Conservation (phyloP, 164 flowering plant genomes). For the Euptelea pleiosperma region DNA sequence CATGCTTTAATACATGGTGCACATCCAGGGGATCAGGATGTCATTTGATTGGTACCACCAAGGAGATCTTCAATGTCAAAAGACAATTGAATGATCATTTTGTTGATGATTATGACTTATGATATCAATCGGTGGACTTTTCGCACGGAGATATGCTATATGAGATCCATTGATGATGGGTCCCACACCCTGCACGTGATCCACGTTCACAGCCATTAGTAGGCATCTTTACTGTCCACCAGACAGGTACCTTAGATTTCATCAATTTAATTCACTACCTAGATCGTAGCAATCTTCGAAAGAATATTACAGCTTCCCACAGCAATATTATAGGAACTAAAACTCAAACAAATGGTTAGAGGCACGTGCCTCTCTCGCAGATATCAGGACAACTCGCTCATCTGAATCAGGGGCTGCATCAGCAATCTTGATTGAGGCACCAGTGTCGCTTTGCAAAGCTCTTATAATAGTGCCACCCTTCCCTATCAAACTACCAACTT, state of each 20-base stretch:
- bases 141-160: too few species aligned
- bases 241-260: neutral
- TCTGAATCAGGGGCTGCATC: conserved; percentile 47
- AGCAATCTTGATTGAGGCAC: conserved; percentile 50
- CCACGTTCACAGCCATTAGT: too few species aligned
- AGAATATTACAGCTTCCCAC: too few species aligned
- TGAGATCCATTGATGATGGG: too few species aligned
- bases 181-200: too few species aligned
- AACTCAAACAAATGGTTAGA: neutral
- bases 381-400: conserved; percentile 52
- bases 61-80: conserved; percentile 1
- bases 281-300: too few species aligned
- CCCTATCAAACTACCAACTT: conserved; percentile 59
- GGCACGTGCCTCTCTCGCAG: conserved; percentile 55
- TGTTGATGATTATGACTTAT: too few species aligned
- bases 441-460: conserved; percentile 49
- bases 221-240: too few species aligned
- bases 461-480: conserved; percentile 53
- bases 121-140: too few species aligned
- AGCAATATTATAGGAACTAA: too few species aligned
- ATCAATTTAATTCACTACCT: neutral
- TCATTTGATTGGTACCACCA: neutral
- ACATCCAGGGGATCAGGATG: neutral
- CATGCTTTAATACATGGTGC: neutral
- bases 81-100: too few species aligned